phyloP scores from a whole-genome alignment of 768 basidiomycete genomes.

The Lactifluus piperatus region DNA sequence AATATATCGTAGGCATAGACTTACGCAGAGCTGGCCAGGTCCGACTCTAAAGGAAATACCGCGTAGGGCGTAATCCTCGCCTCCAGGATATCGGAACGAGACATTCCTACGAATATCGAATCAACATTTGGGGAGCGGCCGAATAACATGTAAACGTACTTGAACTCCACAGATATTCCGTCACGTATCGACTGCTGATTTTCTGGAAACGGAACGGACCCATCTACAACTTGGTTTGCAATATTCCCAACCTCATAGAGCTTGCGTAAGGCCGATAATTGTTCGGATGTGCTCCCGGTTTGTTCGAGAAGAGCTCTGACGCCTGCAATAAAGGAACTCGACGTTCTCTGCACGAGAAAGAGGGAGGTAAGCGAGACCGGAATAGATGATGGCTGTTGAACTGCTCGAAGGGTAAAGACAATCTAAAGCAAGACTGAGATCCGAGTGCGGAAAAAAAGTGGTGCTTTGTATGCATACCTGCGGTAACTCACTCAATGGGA shows the following conservation, averaged over 20 bases:
- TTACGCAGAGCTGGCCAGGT: constrained; percentile 65
- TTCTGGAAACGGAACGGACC: constrained; percentile 32
- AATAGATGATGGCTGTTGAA: constrained; percentile 19
- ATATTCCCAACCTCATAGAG: constrained; percentile 60
- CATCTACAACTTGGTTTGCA: constrained; percentile 49
- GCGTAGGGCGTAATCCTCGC: constrained; percentile 42
- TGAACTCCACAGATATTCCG: constrained; percentile 51
- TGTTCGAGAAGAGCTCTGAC: constrained; percentile 44
- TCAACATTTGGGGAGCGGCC: constrained; percentile 22
- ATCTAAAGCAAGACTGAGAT: constrained; percentile 6
- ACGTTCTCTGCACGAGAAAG: constrained; percentile 47
- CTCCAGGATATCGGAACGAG: constrained; percentile 58
- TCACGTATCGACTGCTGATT: constrained; percentile 11
- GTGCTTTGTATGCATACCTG: constrained; percentile 6
- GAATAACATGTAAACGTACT: constrained; percentile 27
- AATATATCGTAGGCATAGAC: constrained; percentile 21
- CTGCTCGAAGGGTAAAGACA: constrained; percentile 21
- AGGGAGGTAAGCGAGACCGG: constrained; percentile 25
- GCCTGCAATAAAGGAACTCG: constrained; percentile 39
- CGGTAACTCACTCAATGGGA: constrained; percentile 11
- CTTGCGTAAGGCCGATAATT: constrained; percentile 44
- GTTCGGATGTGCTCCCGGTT: constrained; percentile 47
- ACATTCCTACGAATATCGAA: constrained; percentile 41
- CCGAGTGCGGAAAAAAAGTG: not conserved
- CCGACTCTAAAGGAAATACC: constrained; percentile 63